Base-by-base conservation (phyloP, 1,139 yeast species). In the Suhomyces anneliseae region DNA sequence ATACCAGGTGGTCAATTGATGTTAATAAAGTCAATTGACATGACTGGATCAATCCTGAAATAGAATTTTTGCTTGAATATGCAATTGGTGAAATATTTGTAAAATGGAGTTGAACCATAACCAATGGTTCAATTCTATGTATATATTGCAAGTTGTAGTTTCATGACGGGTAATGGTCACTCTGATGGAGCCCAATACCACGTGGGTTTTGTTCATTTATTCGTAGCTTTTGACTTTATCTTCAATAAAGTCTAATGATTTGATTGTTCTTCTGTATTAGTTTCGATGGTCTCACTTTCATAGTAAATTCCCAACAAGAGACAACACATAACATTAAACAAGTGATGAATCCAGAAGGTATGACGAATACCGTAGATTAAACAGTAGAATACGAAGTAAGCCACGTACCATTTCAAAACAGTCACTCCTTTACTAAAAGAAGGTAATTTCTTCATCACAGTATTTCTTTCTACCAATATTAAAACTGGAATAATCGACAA, bases 331-430 rank as follows among this genome's bases (percentile, higher is more conserved):
- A 82, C 63, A 57, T 86, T 85, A 48, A 85, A 75, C 43, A 85
- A 64, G 60, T 85, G 86, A 55, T 85, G 90, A 40, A 86, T 64
- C 84, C 88, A 85, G 59, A 77, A 87, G 6, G 88, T 72, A 58
- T 85, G 86, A 48, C 89, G 74, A 4, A 83, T 73, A 7, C 95
- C 93, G 60, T 81, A 85, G 10, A 85, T 57, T 45, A 84, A 62
- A 41, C 83, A 66, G 64, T 84, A 87, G 39, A 76, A 58, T 2
- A 79, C 70, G 55, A 79, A 69, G 58, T 83, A 85, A 0, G 58
- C 58, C 38, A 57, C 45, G 15, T 52, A 54, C 45, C 54, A 39
- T 32, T 32, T 32, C 7, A 42, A 24, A 2, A 15, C 11, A 6
- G 6, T 37, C 38, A 38, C 36, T 35, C 40, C 46, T 32, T 39